Evolutionary conservation across 2,329 filamentous ascomycete species (phyloP), one percentile per base, ranked within the genome.

Genomic region (Escovopsis sp.): DNA sequence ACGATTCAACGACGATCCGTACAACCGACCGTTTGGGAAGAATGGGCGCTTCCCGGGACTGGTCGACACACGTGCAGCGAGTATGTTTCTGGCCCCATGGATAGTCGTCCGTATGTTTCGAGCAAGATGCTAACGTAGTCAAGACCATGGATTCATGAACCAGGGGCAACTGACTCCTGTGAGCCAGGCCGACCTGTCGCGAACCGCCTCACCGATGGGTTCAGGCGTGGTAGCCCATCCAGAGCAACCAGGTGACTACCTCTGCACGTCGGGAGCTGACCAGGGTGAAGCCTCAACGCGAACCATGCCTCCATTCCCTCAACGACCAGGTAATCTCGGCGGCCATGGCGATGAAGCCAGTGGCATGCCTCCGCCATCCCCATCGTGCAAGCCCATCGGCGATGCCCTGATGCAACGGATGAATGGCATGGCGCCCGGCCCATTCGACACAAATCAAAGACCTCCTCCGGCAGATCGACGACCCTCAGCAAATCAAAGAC

Each of bases 391-490:
- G 20, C 40, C 44, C 13, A 36, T 41, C 11, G 44, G 44, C 45
- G 48, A 31, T 51, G 50, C 32, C 49, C 54, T 84, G 25, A 52
- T 81, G 50, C 69, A 74, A 11, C 71, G 76, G 40, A 74, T 84
- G 68, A 72, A 83, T 49, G 70, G 64, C 8, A 79, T 84, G 52
- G 68, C 74, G 1, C 75, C 79, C 1, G 79, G 77, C 0, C 79
- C 80, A 0, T 83, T 84, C 50, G 74, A 77, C 47, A 57, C 68
- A 29, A 60, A 53, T 47, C 59, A 61, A 48, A 62, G 59, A 33
- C 53, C 57, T 27, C 54, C 59, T 4, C 43, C 48, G 24, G 50
- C 49, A 20, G 20, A 20, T 29, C 27, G 27, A 29, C 27, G 27
- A 29, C 20, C 20, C 20, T 20, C 20, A 20, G 20, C 20, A 5